Conservation (phyloP, 2,329 filamentous ascomycete genomes). For the Tolypocladium pustulatum region DNA sequence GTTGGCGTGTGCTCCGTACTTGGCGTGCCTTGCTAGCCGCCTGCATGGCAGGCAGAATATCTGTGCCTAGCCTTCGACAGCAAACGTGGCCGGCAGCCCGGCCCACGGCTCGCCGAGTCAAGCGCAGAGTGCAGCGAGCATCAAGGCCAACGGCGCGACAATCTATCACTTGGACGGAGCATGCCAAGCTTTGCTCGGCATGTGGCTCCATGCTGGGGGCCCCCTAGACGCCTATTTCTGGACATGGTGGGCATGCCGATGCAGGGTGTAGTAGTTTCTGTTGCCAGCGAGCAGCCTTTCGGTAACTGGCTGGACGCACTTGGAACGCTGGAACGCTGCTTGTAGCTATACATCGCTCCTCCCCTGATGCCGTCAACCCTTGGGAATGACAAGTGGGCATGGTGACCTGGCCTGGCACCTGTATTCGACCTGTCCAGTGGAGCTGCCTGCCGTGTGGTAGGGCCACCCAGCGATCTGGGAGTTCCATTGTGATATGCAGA, state of each 20-base stretch:
- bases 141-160: not conserved
- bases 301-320: not conserved
- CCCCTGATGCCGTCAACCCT: not conserved
- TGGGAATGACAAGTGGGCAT: not conserved
- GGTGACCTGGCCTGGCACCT: not conserved
- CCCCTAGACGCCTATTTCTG: conserved; percentile 8
- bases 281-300: not conserved
- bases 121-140: not conserved
- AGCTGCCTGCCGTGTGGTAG: not conserved
- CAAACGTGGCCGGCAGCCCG: not conserved
- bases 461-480: not conserved
- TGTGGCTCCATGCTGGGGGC: conserved; percentile 11
- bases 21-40: not conserved
- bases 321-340: not conserved
- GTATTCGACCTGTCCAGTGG: not conserved
- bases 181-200: conserved; percentile 18
- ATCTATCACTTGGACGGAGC: conserved; percentile 2
- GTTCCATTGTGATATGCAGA: not conserved
- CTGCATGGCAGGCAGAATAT: not conserved
- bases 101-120: conserved; percentile 1
- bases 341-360: not conserved
- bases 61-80: conserved; percentile 1
- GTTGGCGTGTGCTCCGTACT: not conserved
- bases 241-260: conserved; percentile 9
- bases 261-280: conserved; percentile 1